Percentiles rank a stretch among this genome's conserved stretches.
These are phyloP conservation scores for Aspergillus calidoustus DNA, from an alignment of 2,329 filamentous ascomycete genomes.

Conservation along the genomic window DNA sequence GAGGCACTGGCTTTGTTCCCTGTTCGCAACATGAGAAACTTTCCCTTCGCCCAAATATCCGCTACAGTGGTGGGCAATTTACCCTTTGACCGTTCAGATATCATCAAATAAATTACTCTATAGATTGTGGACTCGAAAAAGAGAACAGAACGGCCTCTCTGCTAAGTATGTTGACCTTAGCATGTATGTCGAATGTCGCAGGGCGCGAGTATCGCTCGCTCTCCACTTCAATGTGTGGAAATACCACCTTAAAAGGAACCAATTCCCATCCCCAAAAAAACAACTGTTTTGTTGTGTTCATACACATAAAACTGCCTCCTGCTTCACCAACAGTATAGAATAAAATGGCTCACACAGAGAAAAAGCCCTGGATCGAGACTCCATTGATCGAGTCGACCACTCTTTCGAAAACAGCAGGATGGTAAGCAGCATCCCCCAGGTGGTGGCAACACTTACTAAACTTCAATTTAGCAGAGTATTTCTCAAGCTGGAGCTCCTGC, in stretches of 20 bases:
- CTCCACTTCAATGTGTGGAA: background rate
- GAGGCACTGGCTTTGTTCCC: background rate
- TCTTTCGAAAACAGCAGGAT: constrained; percentile 45
- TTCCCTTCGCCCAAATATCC: background rate
- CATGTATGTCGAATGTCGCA: background rate
- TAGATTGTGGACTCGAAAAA: background rate
- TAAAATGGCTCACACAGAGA: constrained; percentile 14
- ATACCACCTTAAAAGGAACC: background rate
- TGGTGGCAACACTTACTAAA: background rate
- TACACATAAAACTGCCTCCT: background rate
- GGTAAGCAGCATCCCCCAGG: constrained; percentile 26
- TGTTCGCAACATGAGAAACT: background rate
- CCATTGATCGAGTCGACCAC: constrained; percentile 43
- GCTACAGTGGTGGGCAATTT: background rate
- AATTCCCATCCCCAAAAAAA: background rate
- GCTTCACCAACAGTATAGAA: background rate
- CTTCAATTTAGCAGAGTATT: constrained; percentile 65
- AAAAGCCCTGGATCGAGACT: constrained; percentile 46
- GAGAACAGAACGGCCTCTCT: background rate
- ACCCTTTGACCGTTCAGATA: background rate
- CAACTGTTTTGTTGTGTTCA: background rate
- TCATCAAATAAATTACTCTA: background rate
- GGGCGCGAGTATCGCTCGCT: background rate
- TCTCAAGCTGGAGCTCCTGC: constrained; percentile 80
- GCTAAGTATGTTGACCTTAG: background rate